Evolutionary conservation across 805 yeast genomes (phyloP).

Genomic region (Yarrowia sp.): DNA sequence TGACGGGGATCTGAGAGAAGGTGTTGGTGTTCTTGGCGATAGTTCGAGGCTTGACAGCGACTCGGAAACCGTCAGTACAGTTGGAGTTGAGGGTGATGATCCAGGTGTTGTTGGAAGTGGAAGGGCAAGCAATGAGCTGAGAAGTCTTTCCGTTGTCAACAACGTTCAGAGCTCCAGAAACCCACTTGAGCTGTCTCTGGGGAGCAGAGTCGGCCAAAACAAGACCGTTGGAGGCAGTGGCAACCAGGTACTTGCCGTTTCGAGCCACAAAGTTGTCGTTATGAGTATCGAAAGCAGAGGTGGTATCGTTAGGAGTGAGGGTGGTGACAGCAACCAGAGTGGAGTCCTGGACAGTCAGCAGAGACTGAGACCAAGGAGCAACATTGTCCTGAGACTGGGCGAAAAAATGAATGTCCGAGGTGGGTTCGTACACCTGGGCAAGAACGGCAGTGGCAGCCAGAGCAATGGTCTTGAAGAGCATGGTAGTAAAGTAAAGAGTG

Average conservation of each 20-base stretch:
- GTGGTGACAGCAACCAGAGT: slow-evolving; percentile 16
- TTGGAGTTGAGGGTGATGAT: slow-evolving; percentile 9
- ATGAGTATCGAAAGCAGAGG: slow-evolving; percentile 16
- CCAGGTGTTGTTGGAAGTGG: slow-evolving; percentile 23
- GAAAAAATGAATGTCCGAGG: slow-evolving; percentile 12
- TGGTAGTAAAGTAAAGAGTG: slow-evolving; percentile 10
- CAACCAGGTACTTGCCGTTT: slow-evolving; percentile 11
- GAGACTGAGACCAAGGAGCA: slow-evolving; percentile 26
- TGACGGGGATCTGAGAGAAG: slow-evolving; percentile 20
- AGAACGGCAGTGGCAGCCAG: slow-evolving; percentile 23
- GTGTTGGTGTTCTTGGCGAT: slow-evolving; percentile 3
- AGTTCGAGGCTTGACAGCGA: slow-evolving; percentile 22
- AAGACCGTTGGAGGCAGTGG: slow-evolving; percentile 6
- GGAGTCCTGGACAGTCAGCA: slow-evolving; percentile 13
- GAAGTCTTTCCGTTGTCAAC: slow-evolving; percentile 16
- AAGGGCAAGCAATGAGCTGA: slow-evolving; percentile 21
- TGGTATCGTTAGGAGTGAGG: slow-evolving; percentile 23
- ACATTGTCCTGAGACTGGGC: slow-evolving; percentile 20
- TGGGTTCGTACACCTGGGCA: slow-evolving; percentile 25
- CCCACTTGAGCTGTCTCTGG: slow-evolving; percentile 4
- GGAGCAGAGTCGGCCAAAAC: neutral
- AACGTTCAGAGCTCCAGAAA: slow-evolving; percentile 9
- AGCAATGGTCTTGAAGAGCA: slow-evolving; percentile 19
- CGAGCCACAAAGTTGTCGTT: slow-evolving; percentile 7
- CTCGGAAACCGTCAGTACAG: slow-evolving; percentile 16